Evolutionary conservation across 2,329 filamentous ascomycete genomes (phyloP).

Genomic region (Trichocomaceae sp.): DNA sequence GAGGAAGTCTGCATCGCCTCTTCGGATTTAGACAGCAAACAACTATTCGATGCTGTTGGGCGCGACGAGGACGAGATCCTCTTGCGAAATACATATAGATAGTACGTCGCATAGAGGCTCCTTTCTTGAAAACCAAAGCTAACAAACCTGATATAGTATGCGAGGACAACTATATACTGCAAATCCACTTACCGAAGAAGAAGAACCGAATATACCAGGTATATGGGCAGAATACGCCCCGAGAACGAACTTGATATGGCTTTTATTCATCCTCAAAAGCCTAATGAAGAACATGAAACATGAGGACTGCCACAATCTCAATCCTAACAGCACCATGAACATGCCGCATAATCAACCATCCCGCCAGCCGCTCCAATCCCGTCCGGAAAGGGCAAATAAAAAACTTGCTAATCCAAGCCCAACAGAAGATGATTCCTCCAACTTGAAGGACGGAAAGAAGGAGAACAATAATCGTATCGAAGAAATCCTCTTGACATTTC

Average conservation of each 20-base stretch:
- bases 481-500: slow-evolving; percentile 17
- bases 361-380: slow-evolving; percentile 27
- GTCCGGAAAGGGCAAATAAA: slow-evolving; percentile 27
- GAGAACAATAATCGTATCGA: neutral
- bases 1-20: slow-evolving; percentile 30
- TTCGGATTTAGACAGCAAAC: slow-evolving; percentile 38
- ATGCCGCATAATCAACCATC: slow-evolving; percentile 9
- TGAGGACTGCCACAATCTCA: slow-evolving; percentile 15
- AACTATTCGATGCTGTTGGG: slow-evolving; percentile 38
- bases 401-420: neutral
- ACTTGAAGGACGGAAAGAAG: neutral
- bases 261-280: slow-evolving; percentile 54
- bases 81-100: slow-evolving; percentile 37
- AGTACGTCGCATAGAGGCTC: slow-evolving; percentile 23
- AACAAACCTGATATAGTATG: slow-evolving; percentile 26
- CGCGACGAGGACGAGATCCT: slow-evolving; percentile 36
- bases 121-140: neutral
- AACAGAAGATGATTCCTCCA: neutral
- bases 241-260: slow-evolving; percentile 58
- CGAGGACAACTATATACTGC: slow-evolving; percentile 37
- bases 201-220: slow-evolving; percentile 28
- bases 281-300: slow-evolving; percentile 39
- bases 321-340: neutral
- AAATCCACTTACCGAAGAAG: slow-evolving; percentile 36
- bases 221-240: slow-evolving; percentile 53